Evolutionary conservation across 257 asterid species (phyloP).

Genomic region (Nicotiana sylvestris): DNA sequence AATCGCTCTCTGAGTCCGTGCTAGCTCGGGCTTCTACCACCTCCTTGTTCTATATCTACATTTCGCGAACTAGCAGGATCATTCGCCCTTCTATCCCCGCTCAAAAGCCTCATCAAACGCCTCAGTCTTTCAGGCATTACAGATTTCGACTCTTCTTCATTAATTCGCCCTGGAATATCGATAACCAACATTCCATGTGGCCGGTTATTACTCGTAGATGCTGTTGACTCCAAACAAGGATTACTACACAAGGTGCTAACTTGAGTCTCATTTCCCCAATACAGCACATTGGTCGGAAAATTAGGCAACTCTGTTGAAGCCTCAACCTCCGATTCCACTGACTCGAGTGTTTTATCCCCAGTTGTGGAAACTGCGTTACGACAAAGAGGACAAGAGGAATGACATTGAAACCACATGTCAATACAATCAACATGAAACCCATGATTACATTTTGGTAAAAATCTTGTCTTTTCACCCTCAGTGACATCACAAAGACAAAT

Average conservation of each 20-base stretch:
- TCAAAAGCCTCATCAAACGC: slow-evolving; percentile 22
- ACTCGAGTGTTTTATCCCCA: background rate
- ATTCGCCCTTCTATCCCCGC: slow-evolving; percentile 11
- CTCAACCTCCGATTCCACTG: background rate
- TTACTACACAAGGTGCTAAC: slow-evolving; percentile 16
- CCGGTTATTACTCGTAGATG: background rate
- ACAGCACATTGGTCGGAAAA: slow-evolving; percentile 24
- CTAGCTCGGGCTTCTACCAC: slow-evolving; percentile 5
- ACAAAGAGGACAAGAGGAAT: slow-evolving; percentile 17
- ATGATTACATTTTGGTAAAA: slow-evolving; percentile 15
- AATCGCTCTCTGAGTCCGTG: background rate
- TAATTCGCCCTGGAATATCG: slow-evolving; percentile 13
- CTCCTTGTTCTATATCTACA: slow-evolving; percentile 18
- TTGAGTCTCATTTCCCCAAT: slow-evolving; percentile 23
- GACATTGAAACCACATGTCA: slow-evolving; percentile 15
- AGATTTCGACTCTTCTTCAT: slow-evolving; percentile 4
- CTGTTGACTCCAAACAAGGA: slow-evolving; percentile 2
- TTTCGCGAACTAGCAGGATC: slow-evolving; percentile 4
- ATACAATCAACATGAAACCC: slow-evolving; percentile 15
- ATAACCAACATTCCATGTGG: slow-evolving; percentile 10
- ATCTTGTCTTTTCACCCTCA: slow-evolving; percentile 9
- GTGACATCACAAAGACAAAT: slow-evolving; percentile 11
- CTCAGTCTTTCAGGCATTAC: slow-evolving; percentile 16
- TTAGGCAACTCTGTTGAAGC: background rate
- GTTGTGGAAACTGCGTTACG: background rate